Evolutionary conservation across 345 rosid genomes (phyloP).

Genomic region (Arabidopsis suecica): DNA sequence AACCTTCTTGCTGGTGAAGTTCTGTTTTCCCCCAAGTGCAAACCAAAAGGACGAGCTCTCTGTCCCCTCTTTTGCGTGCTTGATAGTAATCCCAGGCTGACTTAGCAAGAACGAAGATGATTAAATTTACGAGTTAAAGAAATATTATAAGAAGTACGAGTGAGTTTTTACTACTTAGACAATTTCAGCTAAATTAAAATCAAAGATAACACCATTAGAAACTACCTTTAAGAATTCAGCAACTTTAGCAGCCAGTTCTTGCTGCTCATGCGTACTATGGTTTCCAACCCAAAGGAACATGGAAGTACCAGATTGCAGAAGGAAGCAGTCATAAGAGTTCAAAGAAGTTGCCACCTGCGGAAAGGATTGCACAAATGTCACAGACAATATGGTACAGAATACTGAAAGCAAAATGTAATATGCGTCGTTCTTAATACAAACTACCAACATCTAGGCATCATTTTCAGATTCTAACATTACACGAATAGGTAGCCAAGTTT

Average conservation of each 20-base stretch:
- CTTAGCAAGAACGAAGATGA: slow-evolving; percentile 41
- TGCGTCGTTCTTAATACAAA: slow-evolving; percentile 17
- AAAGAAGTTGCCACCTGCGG: slow-evolving; percentile 81
- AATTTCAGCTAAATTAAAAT: slow-evolving; percentile 16
- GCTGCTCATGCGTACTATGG: slow-evolving; percentile 87
- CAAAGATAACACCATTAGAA: slow-evolving; percentile 9
- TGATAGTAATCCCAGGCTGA: slow-evolving; percentile 87
- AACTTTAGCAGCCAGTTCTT: slow-evolving; percentile 79
- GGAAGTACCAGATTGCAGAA: slow-evolving; percentile 92
- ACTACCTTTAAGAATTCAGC: slow-evolving; percentile 90
- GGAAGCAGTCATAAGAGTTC: slow-evolving; percentile 84
- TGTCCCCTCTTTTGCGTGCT: slow-evolving; percentile 96
- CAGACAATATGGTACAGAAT: neutral
- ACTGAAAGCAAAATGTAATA: slow-evolving; percentile 9
- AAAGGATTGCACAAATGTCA: slow-evolving; percentile 39
- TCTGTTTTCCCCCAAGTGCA: slow-evolving; percentile 98
- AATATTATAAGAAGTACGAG: neutral
- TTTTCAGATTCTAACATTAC: slow-evolving; percentile 2
- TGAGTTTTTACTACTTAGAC: neutral
- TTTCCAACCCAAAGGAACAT: slow-evolving; percentile 87
- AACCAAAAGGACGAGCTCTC: slow-evolving; percentile 96
- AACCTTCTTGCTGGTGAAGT: slow-evolving; percentile 73
- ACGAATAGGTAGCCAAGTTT: slow-evolving; percentile 4
- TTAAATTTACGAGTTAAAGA: slow-evolving; percentile 12
- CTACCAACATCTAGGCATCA: slow-evolving; percentile 5